Conservation (phyloP, 2,329 filamentous ascomycete species). For the Fusarium ambrosium region DNA sequence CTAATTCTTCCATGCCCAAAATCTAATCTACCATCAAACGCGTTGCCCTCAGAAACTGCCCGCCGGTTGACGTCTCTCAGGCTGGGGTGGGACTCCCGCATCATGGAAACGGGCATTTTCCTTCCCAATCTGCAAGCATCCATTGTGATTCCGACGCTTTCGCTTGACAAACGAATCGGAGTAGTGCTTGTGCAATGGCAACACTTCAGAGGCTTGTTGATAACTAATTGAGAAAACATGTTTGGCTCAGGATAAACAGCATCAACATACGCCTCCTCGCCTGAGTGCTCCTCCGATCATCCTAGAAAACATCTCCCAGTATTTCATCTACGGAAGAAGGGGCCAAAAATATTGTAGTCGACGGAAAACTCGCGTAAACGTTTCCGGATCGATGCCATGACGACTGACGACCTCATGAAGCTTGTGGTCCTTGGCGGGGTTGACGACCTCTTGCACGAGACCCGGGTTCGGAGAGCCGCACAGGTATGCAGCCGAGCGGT, state of each 20-base stretch:
- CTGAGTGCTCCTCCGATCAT: background rate
- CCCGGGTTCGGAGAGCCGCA: conserved; percentile 43
- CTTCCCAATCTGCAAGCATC: too few relatives aligned
- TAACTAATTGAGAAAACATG: background rate
- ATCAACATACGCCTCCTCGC: background rate
- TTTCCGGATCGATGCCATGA: conserved; percentile 28
- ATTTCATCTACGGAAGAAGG: conserved; percentile 48
- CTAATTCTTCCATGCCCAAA: background rate
- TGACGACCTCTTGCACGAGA: conserved; percentile 58
- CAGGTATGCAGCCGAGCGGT: conserved; percentile 51
- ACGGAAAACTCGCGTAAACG: conserved; percentile 49
- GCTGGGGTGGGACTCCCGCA: too few relatives aligned
- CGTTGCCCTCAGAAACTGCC: background rate
- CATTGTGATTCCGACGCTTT: too few relatives aligned
- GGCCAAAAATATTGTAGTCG: conserved; percentile 51
- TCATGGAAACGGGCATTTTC: too few relatives aligned
- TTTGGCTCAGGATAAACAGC: background rate
- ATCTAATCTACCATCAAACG: background rate
- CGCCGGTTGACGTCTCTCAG: too few relatives aligned
- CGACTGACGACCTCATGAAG: conserved; percentile 53
- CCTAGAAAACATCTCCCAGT: background rate
- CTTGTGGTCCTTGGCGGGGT: conserved; percentile 57
- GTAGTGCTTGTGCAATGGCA: background rate
- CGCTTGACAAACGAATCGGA: background rate
- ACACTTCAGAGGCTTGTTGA: background rate